Evolutionary conservation across 768 basidiomycete species (phyloP).

Genomic region (Tulasnella sp.): DNA sequence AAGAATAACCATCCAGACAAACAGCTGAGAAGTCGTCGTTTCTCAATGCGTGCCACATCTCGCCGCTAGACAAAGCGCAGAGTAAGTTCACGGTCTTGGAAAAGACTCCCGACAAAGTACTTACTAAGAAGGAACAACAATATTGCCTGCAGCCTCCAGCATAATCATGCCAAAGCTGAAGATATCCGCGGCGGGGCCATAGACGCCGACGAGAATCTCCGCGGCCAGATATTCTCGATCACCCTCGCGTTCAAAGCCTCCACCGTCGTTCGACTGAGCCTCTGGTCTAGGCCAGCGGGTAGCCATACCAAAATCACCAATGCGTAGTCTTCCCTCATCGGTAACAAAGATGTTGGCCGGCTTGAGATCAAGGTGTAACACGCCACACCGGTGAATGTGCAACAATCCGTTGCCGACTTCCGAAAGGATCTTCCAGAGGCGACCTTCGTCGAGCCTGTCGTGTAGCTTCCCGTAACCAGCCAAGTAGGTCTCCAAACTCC

Average conservation of each 20-base stretch:
- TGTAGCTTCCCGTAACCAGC: slow-evolving; percentile 84
- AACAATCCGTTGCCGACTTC: slow-evolving; percentile 79
- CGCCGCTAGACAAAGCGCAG: slow-evolving; percentile 56
- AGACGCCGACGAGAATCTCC: slow-evolving; percentile 87
- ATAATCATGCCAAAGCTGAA: slow-evolving; percentile 97
- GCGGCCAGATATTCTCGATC: slow-evolving; percentile 97
- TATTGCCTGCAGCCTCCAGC: slow-evolving; percentile 92
- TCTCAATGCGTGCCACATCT: slow-evolving; percentile 89
- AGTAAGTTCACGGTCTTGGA: neutral
- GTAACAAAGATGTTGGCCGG: slow-evolving; percentile 96
- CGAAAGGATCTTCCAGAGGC: slow-evolving; percentile 92
- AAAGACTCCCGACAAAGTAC: slow-evolving; percentile 38
- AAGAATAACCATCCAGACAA: slow-evolving; percentile 51
- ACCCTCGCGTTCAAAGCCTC: slow-evolving; percentile 85
- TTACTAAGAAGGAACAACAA: slow-evolving; percentile 94
- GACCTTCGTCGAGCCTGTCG: slow-evolving; percentile 81
- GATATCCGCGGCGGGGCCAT: slow-evolving; percentile 91
- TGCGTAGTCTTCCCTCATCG: slow-evolving; percentile 80
- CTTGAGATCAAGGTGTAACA: slow-evolving; percentile 95
- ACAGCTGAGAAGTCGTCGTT: slow-evolving; percentile 88
- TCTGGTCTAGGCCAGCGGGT: slow-evolving; percentile 75
- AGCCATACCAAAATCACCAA: slow-evolving; percentile 99
- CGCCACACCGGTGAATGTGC: slow-evolving; percentile 83
- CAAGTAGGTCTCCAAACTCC: slow-evolving; percentile 86
- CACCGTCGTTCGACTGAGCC: slow-evolving; percentile 36